phyloP scores from a whole-genome alignment of 1,284 basidiomycete genomes.

The Megacollybia platyphylla region DNA sequence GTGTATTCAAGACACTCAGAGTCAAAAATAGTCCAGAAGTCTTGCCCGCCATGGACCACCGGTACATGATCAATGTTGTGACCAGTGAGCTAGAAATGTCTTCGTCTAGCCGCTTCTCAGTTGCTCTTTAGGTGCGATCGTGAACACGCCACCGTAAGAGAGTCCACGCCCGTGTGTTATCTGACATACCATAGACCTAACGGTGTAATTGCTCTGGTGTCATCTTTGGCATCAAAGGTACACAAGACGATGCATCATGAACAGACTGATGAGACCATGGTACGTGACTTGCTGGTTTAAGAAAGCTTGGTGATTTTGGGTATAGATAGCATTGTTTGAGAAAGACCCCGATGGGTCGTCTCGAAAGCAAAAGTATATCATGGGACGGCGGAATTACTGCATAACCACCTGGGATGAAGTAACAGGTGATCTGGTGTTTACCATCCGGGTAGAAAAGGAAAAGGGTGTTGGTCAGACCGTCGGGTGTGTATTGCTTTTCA shows the following conservation, averaged over 20 bases:
- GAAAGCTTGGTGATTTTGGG: background rate
- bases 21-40: constrained; percentile 33
- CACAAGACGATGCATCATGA: constrained; percentile 73
- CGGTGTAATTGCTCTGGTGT: constrained; percentile 73
- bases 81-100: constrained; percentile 38
- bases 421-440: constrained; percentile 69
- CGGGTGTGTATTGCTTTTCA: constrained; percentile 29
- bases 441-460: constrained; percentile 77
- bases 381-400: constrained; percentile 87
- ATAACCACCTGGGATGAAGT: constrained; percentile 49
- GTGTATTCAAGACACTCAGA: constrained; percentile 60
- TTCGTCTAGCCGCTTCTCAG: constrained; percentile 4
- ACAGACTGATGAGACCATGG: constrained; percentile 81
- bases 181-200: constrained; percentile 35
- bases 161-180: background rate
- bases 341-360: constrained; percentile 66
- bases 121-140: constrained; percentile 52
- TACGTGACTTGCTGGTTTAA: constrained; percentile 13
- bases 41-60: constrained; percentile 47
- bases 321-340: constrained; percentile 67
- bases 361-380: constrained; percentile 67
- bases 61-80: constrained; percentile 82
- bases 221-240: constrained; percentile 66
- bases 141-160: constrained; percentile 65
- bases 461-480: constrained; percentile 73